Evolutionary conservation across 495 filamentous ascomycete species (phyloP).

Genomic region (Podospora didyma): DNA sequence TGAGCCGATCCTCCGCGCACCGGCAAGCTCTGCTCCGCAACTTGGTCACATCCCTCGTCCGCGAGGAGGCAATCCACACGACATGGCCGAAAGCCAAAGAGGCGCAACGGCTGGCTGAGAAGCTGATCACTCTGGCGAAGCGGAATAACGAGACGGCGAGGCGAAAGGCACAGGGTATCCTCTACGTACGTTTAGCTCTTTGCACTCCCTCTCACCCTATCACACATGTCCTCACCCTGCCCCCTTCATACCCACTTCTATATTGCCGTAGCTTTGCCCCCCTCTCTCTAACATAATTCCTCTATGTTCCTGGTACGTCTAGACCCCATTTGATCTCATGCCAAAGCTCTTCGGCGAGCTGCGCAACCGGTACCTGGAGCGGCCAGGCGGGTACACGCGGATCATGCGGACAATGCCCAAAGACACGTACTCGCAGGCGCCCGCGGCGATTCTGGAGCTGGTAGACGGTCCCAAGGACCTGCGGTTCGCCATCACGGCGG

Average conservation of each 20-base stretch:
- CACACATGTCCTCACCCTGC: too few relatives aligned
- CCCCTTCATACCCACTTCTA: too few relatives aligned
- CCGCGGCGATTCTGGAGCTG: slow-evolving; percentile 88
- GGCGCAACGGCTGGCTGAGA: slow-evolving; percentile 86
- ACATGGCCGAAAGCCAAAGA: slow-evolving; percentile 98
- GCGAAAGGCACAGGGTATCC: slow-evolving; percentile 62
- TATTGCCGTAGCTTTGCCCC: too few relatives aligned
- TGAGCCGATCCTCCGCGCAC: slow-evolving; percentile 78
- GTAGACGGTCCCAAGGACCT: slow-evolving; percentile 95
- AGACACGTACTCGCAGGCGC: slow-evolving; percentile 76
- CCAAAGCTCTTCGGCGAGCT: slow-evolving; percentile 87
- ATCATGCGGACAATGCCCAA: slow-evolving; percentile 80
- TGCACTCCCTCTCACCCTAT: not conserved
- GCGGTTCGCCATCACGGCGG: slow-evolving; percentile 88
- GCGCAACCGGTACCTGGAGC: slow-evolving; percentile 69
- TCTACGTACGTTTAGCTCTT: slow-evolving; percentile 62
- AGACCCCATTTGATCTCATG: slow-evolving; percentile 60
- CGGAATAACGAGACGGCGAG: slow-evolving; percentile 75
- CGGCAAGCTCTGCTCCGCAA: slow-evolving; percentile 92
- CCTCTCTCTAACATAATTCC: not conserved
- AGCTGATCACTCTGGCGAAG: slow-evolving; percentile 89
- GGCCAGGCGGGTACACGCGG: slow-evolving; percentile 90
- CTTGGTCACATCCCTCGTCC: slow-evolving; percentile 90
- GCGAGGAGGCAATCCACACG: slow-evolving; percentile 87
- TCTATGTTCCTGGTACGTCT: too few relatives aligned